A percentile compares a stretch with the other conserved stretches of the same genome.
These are phyloP conservation scores for Rhizopogon vulgaris DNA, from an alignment of 768 basidiomycete species.

Conservation along the genomic window DNA sequence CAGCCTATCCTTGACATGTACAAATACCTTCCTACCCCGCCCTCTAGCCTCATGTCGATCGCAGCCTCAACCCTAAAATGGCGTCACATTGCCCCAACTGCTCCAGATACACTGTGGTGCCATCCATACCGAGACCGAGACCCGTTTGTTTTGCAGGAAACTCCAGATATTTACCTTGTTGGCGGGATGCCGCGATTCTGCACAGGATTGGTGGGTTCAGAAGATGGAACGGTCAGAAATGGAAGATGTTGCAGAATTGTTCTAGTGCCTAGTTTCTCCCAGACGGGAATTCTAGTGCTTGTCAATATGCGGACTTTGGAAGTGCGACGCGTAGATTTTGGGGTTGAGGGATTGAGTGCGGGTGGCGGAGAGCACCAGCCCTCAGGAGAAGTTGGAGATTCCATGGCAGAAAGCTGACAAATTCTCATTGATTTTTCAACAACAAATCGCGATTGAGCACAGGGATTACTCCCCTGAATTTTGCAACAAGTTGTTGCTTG, in stretches of 20 bases:
- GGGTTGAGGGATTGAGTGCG: constrained; percentile 31
- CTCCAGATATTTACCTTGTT: constrained; percentile 88
- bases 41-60: constrained; percentile 66
- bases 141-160: constrained; percentile 82
- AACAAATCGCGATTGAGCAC: neutral
- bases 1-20: constrained; percentile 94
- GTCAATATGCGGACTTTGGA: constrained; percentile 75
- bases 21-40: constrained; percentile 78
- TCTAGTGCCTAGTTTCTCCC: constrained; percentile 73
- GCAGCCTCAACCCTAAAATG: constrained; percentile 79
- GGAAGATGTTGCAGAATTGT: constrained; percentile 59
- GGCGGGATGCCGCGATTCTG: constrained; percentile 85
- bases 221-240: constrained; percentile 24
- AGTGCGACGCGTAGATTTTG: constrained; percentile 57
- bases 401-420: constrained; percentile 21
- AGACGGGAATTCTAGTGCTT: constrained; percentile 73
- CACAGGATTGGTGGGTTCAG: constrained; percentile 55
- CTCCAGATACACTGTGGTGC: constrained; percentile 98
- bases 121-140: constrained; percentile 86
- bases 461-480: neutral
- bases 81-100: constrained; percentile 98
- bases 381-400: constrained; percentile 5
- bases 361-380: constrained; percentile 9
- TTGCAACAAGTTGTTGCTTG: neutral
- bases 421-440: neutral